Percentiles rank a stretch among this genome's conserved stretches.
Conservation (phyloP, 2,329 filamentous ascomycete genomes). For the Septoria petroselini region DNA sequence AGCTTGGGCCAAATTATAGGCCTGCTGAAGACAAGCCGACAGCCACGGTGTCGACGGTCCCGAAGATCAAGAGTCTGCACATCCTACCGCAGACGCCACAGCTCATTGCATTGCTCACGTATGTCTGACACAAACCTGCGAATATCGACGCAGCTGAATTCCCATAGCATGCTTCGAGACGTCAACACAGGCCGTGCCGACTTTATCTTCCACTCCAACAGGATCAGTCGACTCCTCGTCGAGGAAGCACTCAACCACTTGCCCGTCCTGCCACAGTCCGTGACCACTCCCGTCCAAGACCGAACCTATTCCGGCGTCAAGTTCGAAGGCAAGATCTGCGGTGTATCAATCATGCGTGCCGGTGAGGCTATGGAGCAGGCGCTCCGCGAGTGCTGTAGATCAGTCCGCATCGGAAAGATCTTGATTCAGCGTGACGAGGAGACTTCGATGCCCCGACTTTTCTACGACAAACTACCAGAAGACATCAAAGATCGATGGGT, state of each 20-base stretch:
- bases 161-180: conserved; percentile 86
- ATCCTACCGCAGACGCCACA: conserved; percentile 91
- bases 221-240: conserved; percentile 92
- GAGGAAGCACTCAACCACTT: conserved; percentile 97
- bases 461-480: conserved; percentile 95
- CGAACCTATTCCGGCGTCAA: conserved; percentile 83
- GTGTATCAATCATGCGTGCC: conserved; percentile 96
- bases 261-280: conserved; percentile 80
- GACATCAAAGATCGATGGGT: conserved; percentile 94
- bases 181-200: conserved; percentile 85
- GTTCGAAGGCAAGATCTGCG: conserved; percentile 98
- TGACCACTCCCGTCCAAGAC: conserved; percentile 81
- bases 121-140: conserved; percentile 48
- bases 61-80: conserved; percentile 82
- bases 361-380: conserved; percentile 99
- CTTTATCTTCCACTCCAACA: conserved; percentile 99
- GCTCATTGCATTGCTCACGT: conserved; percentile 96
- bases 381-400: conserved; percentile 90
- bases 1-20: conserved; percentile 76
- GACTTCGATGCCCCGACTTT: conserved; percentile 84
- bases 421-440: conserved; percentile 97
- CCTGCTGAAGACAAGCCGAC: conserved; percentile 67
- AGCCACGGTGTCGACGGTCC: conserved; percentile 74
- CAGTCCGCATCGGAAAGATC: conserved; percentile 97
- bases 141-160: neutral